phyloP scores from a whole-genome alignment of 2,329 filamentous ascomycete species.

The Chaetomium sp. region DNA sequence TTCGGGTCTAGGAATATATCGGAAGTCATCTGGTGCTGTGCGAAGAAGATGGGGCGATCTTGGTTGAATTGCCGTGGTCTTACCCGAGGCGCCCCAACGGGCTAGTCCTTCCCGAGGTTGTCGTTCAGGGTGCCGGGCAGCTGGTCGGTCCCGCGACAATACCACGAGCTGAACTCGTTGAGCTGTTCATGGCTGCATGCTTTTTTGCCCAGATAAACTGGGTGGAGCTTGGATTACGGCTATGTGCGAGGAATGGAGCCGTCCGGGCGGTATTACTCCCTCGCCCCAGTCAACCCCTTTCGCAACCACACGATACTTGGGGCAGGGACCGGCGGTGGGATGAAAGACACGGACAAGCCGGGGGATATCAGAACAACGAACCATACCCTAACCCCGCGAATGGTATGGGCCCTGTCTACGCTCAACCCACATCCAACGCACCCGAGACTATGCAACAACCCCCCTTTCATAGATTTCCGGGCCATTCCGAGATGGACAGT shows the following conservation, averaged over 20 bases:
- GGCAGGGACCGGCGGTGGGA: too few relatives aligned
- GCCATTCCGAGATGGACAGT: too few relatives aligned
- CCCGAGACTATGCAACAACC: too few relatives aligned
- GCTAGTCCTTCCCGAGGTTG: too few relatives aligned
- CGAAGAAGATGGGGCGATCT: not conserved
- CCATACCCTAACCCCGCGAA: too few relatives aligned
- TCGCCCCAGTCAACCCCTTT: not conserved
- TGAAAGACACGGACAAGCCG: too few relatives aligned
- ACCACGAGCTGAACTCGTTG: not conserved
- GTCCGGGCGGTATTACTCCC: not conserved
- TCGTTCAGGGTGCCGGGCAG: not conserved
- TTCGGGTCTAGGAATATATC: not conserved
- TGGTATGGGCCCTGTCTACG: too few relatives aligned
- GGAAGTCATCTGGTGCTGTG: not conserved
- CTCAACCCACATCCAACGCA: too few relatives aligned
- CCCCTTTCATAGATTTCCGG: too few relatives aligned
- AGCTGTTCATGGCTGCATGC: not conserved
- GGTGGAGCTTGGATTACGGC: not conserved
- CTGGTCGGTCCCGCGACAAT: not conserved
- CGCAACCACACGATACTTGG: too few relatives aligned
- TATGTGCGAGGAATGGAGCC: not conserved
- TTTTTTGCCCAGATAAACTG: not conserved
- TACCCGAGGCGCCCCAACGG: not conserved
- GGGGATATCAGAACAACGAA: too few relatives aligned
- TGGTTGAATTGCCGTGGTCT: not conserved